Evolutionary conservation across 2,329 filamentous ascomycete species (phyloP).

Genomic region (Fusarium sp.): DNA sequence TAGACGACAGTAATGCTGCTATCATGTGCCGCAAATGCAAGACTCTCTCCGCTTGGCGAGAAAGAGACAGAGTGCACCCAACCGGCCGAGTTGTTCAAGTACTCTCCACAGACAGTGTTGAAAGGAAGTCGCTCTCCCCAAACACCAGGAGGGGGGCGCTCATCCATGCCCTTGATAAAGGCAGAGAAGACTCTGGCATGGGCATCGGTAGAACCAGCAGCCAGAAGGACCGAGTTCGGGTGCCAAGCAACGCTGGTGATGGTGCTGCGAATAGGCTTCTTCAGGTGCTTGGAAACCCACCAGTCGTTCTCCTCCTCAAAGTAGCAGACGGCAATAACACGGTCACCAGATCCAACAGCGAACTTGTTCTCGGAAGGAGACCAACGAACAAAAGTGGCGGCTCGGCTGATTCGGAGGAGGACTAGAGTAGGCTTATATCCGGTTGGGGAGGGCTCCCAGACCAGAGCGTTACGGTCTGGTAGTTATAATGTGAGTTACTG

Average conservation of each 20-base stretch:
- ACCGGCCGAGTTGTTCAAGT: slow-evolving; percentile 92
- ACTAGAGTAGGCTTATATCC: slow-evolving; percentile 98
- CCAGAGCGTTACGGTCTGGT: slow-evolving; percentile 93
- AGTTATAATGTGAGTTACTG: slow-evolving; percentile 19
- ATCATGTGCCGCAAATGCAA: slow-evolving; percentile 95
- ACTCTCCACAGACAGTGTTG: slow-evolving; percentile 98
- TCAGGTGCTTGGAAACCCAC: slow-evolving; percentile 99
- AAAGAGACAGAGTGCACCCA: slow-evolving; percentile 97
- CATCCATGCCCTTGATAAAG: slow-evolving; percentile 96
- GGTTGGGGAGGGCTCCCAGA: slow-evolving; percentile 93
- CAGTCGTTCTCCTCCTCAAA: slow-evolving; percentile 99
- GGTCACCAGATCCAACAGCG: slow-evolving; percentile 94
- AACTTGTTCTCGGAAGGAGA: slow-evolving; percentile 97
- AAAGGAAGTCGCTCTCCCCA: slow-evolving; percentile 98
- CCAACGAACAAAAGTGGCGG: slow-evolving; percentile 97
- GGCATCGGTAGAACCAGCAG: slow-evolving; percentile 95
- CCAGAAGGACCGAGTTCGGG: slow-evolving; percentile 94
- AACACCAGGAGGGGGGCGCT: slow-evolving; percentile 83
- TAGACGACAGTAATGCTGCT: slow-evolving; percentile 98
- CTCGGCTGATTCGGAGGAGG: slow-evolving; percentile 94
- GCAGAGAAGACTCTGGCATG: slow-evolving; percentile 94
- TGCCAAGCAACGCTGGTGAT: slow-evolving; percentile 97
- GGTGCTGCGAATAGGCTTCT: slow-evolving; percentile 98
- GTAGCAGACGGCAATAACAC: slow-evolving; percentile 96
- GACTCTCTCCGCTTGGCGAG: slow-evolving; percentile 90